These are phyloP conservation scores for Sarcodon sp. DNA, from an alignment of 768 basidiomycete genomes.

Conservation along the genomic window DNA sequence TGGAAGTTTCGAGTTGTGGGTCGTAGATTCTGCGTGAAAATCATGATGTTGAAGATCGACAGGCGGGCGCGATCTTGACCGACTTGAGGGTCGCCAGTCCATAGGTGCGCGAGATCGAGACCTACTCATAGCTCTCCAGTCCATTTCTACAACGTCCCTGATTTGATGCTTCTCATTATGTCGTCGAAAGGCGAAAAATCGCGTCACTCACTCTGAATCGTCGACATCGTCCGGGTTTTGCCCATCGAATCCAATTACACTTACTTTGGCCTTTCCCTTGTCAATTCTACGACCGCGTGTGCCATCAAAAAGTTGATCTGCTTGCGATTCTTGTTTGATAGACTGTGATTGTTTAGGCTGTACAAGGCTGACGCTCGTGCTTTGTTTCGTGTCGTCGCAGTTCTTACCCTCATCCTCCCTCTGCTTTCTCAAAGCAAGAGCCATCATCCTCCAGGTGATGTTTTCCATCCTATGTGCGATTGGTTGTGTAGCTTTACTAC, in stretches of 20 bases:
- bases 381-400: slow-evolving; percentile 5
- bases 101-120: slow-evolving; percentile 84
- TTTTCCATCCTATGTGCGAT: slow-evolving; percentile 97
- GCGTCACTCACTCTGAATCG: slow-evolving; percentile 56
- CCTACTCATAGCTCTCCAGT: slow-evolving; percentile 86
- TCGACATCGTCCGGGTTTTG: slow-evolving; percentile 57
- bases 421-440: slow-evolving; percentile 83
- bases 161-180: slow-evolving; percentile 7
- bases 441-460: slow-evolving; percentile 98
- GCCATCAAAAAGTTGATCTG: slow-evolving; percentile 8
- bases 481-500: slow-evolving; percentile 79
- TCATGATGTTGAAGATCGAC: slow-evolving; percentile 13
- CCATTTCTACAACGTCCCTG: slow-evolving; percentile 63
- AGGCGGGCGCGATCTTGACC: slow-evolving; percentile 68
- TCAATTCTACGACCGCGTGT: slow-evolving; percentile 62
- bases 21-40: neutral
- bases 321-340: slow-evolving; percentile 4
- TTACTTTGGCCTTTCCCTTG: slow-evolving; percentile 70
- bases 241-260: slow-evolving; percentile 75
- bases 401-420: slow-evolving; percentile 43
- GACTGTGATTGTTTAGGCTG: neutral
- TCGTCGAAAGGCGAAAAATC: slow-evolving; percentile 8
- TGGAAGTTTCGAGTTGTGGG: neutral
- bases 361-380: neutral
- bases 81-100: slow-evolving; percentile 79